These are phyloP conservation scores for Metschnikowia drakensbergensis DNA, from an alignment of 805 yeast species.

Conservation along the genomic window DNA sequence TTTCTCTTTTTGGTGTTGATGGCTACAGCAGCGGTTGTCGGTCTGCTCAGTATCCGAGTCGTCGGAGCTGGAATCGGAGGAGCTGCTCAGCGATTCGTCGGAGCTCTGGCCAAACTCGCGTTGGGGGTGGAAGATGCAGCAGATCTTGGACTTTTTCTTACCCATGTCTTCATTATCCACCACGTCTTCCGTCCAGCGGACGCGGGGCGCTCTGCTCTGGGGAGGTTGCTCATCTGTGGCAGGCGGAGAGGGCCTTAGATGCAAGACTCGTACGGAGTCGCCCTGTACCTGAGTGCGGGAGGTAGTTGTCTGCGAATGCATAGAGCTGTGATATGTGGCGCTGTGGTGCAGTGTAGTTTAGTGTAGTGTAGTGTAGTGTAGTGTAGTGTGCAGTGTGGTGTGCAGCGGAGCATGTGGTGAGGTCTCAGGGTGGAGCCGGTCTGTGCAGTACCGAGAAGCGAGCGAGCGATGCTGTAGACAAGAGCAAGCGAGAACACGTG, in stretches of 20 bases:
- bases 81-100: conserved; percentile 13
- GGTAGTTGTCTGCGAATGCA: neutral
- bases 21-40: conserved; percentile 11
- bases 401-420: too few species aligned
- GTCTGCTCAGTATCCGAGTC: conserved; percentile 24
- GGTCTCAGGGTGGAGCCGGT: too few species aligned
- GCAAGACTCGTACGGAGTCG: conserved; percentile 11
- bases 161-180: conserved; percentile 87
- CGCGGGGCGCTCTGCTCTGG: conserved; percentile 44
- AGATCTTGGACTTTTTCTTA: conserved; percentile 86
- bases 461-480: too few species aligned
- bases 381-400: neutral
- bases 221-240: conserved; percentile 7
- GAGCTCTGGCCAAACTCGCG: conserved; percentile 49
- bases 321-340: neutral
- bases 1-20: conserved; percentile 24
- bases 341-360: neutral
- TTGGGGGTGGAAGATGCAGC: conserved; percentile 84
- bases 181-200: conserved; percentile 81
- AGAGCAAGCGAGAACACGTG: too few species aligned
- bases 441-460: too few species aligned
- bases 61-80: conserved; percentile 26
- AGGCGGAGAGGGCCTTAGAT: conserved; percentile 14
- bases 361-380: neutral
- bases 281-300: neutral